phyloP scores from a whole-genome alignment of 2,329 filamentous ascomycete species.

The Diaporthe vexans region DNA sequence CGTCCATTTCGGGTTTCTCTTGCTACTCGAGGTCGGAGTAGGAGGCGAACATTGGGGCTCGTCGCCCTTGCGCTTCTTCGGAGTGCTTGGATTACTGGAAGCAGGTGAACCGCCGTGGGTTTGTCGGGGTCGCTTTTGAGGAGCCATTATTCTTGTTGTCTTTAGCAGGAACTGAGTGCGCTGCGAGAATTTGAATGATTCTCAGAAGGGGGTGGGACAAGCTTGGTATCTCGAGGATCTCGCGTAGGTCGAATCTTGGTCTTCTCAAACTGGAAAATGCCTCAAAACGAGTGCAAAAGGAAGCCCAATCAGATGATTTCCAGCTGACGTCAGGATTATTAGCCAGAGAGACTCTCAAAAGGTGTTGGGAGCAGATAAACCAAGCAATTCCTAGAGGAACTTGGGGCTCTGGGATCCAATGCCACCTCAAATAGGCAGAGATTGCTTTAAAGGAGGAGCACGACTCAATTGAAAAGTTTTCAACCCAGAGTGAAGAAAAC shows the following conservation, averaged over 20 bases:
- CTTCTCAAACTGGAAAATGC: background rate
- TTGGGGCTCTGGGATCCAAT: background rate
- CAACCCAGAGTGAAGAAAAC: background rate
- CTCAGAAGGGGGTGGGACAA: background rate
- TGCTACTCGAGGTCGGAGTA: background rate
- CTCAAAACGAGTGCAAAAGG: background rate
- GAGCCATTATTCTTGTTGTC: background rate
- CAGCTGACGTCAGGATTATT: background rate
- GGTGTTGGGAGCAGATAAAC: background rate
- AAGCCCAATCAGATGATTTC: background rate
- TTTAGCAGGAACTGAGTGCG: too few species aligned
- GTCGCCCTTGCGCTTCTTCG: background rate
- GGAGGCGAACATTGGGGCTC: background rate
- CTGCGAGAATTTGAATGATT: background rate
- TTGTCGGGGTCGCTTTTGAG: background rate
- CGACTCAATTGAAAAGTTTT: background rate
- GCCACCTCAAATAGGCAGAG: background rate
- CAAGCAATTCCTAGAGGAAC: background rate
- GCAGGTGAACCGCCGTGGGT: background rate
- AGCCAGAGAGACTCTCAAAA: background rate
- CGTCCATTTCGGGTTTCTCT: background rate
- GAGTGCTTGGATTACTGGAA: background rate
- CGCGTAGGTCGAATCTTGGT: background rate
- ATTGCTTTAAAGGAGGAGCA: background rate
- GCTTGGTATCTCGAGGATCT: background rate